Evolutionary conservation across 106 monocot genomes (phyloP).

Genomic region (Platanthera guangdongensis): DNA sequence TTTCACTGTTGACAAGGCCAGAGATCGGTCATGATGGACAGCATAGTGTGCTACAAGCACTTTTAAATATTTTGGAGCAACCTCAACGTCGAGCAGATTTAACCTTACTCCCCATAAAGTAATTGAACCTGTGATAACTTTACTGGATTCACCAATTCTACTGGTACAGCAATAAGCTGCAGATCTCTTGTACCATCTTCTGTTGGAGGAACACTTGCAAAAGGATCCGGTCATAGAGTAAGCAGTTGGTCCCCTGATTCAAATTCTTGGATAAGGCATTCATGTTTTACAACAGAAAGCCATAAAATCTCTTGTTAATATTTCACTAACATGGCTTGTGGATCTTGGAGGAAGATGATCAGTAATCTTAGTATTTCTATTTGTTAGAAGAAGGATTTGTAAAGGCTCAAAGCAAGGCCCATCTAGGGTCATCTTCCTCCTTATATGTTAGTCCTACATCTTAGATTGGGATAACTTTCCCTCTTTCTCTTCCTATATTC

Average conservation of each 20-base stretch:
- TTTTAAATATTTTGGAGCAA: conserved; percentile 92
- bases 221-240: conserved; percentile 73
- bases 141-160: conserved; percentile 66
- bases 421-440: too few species aligned
- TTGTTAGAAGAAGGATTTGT: too few species aligned
- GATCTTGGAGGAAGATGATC: too few species aligned
- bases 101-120: conserved; percentile 50
- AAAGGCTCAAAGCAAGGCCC: too few species aligned
- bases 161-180: conserved; percentile 93
- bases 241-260: conserved; percentile 82
- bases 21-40: conserved; percentile 88
- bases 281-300: conserved; percentile 73
- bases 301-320: conserved; percentile 77
- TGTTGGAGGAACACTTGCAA: conserved; percentile 78
- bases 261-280: conserved; percentile 74
- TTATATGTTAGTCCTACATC: too few species aligned
- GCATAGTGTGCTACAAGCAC: conserved; percentile 74
- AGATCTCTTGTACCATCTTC: conserved; percentile 79
- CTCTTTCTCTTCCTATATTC: too few species aligned
- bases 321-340: conserved; percentile 57
- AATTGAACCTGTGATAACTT: conserved; percentile 72
- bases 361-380: too few species aligned
- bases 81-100: conserved; percentile 72
- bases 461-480: too few species aligned
- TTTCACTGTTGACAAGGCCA: conserved; percentile 49